Evolutionary conservation across 1,139 yeast species (phyloP), one percentile per base, ranked within the genome.

Genomic region (Kluyveromyces sp.): DNA sequence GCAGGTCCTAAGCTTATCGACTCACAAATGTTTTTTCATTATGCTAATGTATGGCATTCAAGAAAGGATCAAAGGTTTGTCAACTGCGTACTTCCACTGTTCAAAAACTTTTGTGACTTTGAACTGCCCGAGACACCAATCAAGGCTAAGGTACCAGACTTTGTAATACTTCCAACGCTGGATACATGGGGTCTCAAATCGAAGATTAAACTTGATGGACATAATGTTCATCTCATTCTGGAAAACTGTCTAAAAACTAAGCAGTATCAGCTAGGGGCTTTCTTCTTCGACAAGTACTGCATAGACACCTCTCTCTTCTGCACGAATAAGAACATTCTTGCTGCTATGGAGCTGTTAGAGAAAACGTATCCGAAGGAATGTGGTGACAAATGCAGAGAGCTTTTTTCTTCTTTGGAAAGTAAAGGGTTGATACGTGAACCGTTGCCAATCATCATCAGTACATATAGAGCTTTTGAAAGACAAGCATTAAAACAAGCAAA

Each of bases 381-480:
- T 48, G 52, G 50, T 3, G 42, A 48, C 3, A 45, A 45, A 25
- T 52, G 55, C 28, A 12, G 52, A 6, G 40, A 49, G 25, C 40
- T 49, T 3, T 49, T 46, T 42, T 36, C 51, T 12, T 44, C 46
- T 15, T 40, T 57, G 28, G 52, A 55, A 15, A 25, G 46, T 9
- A 42, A 41, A 19, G 48, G 50, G 3, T 9, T 18, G 4, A 45
- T 47, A 31, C 38, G 40, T 31, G 36, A 40, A 22, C 42, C 51
- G 19, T 48, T 49, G 30, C 51, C 47, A 29, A 46, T 52, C 7
- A 19, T 57, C 20, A 34, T 53, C 2, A 25, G 52, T 25, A 45
- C 55, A 7, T 57, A 57, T 41, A 48, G 50, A 42, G 51, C 61
- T 7, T 55, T 56, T 35, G 47, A 46, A 18, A 51, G 46, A 30